Evolutionary conservation across 768 basidiomycete genomes (phyloP).

Genomic region (Leccinum uliginosum): DNA sequence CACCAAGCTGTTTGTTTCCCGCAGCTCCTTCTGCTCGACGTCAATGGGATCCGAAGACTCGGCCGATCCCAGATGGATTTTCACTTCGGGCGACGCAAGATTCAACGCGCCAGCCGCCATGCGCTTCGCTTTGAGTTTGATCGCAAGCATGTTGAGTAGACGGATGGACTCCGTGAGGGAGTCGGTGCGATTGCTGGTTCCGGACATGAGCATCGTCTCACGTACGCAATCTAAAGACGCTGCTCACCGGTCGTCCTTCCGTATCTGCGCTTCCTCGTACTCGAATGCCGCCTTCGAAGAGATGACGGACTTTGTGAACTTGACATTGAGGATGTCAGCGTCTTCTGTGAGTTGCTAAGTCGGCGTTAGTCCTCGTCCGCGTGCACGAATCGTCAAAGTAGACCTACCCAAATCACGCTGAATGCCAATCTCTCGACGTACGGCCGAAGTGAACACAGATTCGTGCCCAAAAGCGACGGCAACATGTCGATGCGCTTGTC

Average conservation of each 20-base stretch:
- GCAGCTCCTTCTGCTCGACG: constrained; percentile 89
- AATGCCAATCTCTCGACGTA: constrained; percentile 94
- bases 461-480: constrained; percentile 88
- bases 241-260: constrained; percentile 87
- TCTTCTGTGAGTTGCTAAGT: constrained; percentile 81
- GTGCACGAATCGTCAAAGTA: not conserved
- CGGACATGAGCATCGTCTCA: not conserved
- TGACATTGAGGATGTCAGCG: constrained; percentile 84
- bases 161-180: constrained; percentile 82
- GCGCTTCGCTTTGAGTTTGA: constrained; percentile 76
- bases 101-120: constrained; percentile 98
- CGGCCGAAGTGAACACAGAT: constrained; percentile 88
- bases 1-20: constrained; percentile 93
- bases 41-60: constrained; percentile 96
- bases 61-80: constrained; percentile 89
- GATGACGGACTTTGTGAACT: constrained; percentile 96
- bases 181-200: constrained; percentile 64
- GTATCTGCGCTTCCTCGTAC: constrained; percentile 91
- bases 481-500: constrained; percentile 79
- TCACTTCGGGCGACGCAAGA: constrained; percentile 96
- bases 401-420: constrained; percentile 85
- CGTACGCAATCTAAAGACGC: not conserved
- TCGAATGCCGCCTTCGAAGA: constrained; percentile 95
- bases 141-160: constrained; percentile 81
- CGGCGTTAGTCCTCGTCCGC: not conserved